Base-by-base conservation (phyloP, 441 rosid species). In the California macrophylla region DNA sequence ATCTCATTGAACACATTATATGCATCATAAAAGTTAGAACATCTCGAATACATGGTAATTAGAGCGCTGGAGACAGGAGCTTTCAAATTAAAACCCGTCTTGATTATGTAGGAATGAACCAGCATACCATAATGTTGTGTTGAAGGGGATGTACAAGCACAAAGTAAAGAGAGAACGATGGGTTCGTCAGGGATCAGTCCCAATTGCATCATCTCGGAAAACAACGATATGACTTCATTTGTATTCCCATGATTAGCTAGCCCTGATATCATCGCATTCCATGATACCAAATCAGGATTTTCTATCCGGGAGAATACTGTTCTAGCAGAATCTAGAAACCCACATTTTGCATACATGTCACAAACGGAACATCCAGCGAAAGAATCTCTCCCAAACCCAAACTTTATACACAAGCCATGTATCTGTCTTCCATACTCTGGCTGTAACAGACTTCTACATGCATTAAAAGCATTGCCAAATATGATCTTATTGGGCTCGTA, bases 271-370 rank as follows among this genome's bases (percentile, higher is more conserved):
- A 83, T 80, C 23, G 78, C 89, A 75, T 86, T 86, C 86, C 86
- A 86, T 1, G 86, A 78, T 6, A 81, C 86, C 66, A 85, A 71
- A 76, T 86, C 89, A 6, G 85, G 91, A 3, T 25, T 83, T 64
- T 75, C 82, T 68, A 86, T 82, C 64, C 75, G 80, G 72, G 24
- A 8, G 76, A 86, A 86, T 29, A 72, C 82, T 18, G 68, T 67
- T 66, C 71, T 74, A 18, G 89, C 85, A 47, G 80, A 79, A 50
- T 70, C 68, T 64, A 85, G 68, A 60, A 69, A 75, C 34, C 83
- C 85, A 16, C 83, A 80, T 71, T 83, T 80, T 23, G 87, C 82
- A 66, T 86, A 86, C 84, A 85, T 80, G 77, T 86, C 85, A 69
- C 83, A 82, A 26, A 86, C 76, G 13, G 91, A 78, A 68, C 82